Evolutionary conservation across 192 early-diverging fungal species (phyloP), one percentile per base, ranked within the genome.

Genomic region (Dissophora ornata): DNA sequence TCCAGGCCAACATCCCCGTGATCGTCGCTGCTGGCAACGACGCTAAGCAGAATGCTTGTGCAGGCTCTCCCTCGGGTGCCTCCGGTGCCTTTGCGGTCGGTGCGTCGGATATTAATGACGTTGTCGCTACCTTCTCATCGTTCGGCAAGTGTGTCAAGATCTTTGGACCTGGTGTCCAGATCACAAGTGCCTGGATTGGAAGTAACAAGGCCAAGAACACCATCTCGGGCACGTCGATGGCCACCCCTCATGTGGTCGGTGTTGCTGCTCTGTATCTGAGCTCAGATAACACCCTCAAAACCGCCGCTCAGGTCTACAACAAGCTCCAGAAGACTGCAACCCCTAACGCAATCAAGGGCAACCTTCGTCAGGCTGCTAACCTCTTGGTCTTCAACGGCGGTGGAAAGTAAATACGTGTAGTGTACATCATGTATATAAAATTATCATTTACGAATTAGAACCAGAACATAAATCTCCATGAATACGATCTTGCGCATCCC

Each of bases 141-240:
- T 88, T 79, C 49, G 98, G 98, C 57, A 89, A 89, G 75, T 99
- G 98, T 84, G 95, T 97, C 25, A 91, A 96, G 71, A 88, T 98
- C 60, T 93, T 94, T 79, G 96, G 95, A 40, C 98, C 98, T 18
- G 96, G 95, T 50, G 89, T 92, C 45, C 84, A 91, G 63, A 93
- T 98, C 60, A 87, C 87, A 53, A 92, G 90, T 45, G 89, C 90
- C 55, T 97, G 88, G 88, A 92, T 90, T 71, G 88, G 86, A 46
- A 85, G 87, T 79, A 88, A 87, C 49, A 86, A 80, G 55, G 83
- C 87, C 51, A 91, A 87, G 69, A 94, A 95, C 86, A 90, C 88
- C 65, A 94, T 97, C 79, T 97, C 96, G 13, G 97, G 97, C 42
- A 97, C 96, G 15, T 95, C 93, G 36, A 97, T 97, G 95, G 95